Conservation (phyloP, 2,329 filamentous ascomycete genomes). For the Domatiomyces globalis region DNA sequence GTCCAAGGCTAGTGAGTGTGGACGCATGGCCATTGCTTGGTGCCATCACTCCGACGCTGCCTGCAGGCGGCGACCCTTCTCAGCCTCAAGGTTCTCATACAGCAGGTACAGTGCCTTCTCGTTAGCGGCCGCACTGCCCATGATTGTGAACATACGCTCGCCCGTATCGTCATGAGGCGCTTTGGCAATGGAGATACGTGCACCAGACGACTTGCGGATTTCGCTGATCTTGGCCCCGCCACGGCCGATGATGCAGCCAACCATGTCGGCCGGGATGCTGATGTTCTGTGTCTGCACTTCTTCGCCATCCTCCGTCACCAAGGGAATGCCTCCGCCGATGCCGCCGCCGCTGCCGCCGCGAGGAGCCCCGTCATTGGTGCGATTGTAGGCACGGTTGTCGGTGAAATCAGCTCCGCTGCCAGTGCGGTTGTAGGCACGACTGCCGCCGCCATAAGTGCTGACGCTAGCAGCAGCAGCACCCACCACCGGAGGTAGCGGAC, state of each 20-base stretch:
- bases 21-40: not conserved
- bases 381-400: slow-evolving; percentile 59
- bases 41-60: slow-evolving; percentile 41
- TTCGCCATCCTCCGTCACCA: slow-evolving; percentile 89
- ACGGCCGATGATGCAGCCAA: slow-evolving; percentile 96
- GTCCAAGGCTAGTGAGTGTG: not conserved
- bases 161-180: slow-evolving; percentile 92
- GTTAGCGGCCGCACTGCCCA: slow-evolving; percentile 84
- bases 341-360: slow-evolving; percentile 35
- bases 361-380: slow-evolving; percentile 54
- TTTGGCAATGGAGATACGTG: slow-evolving; percentile 95
- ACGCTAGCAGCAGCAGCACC: slow-evolving; percentile 26
- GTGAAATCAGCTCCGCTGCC: slow-evolving; percentile 97
- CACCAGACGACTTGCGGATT: slow-evolving; percentile 91
- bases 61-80: slow-evolving; percentile 96
- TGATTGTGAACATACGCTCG: slow-evolving; percentile 99
- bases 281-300: slow-evolving; percentile 99
- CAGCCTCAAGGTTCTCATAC: slow-evolving; percentile 96
- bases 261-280: slow-evolving; percentile 98
- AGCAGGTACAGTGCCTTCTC: slow-evolving; percentile 91
- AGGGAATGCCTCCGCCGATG: slow-evolving; percentile 62
- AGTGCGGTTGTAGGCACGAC: slow-evolving; percentile 73
- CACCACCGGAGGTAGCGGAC: slow-evolving; percentile 37
- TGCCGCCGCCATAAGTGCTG: slow-evolving; percentile 35
- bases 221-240: slow-evolving; percentile 96